phyloP scores from a whole-genome alignment of 768 basidiomycete genomes.

The Pholiota molesta region DNA sequence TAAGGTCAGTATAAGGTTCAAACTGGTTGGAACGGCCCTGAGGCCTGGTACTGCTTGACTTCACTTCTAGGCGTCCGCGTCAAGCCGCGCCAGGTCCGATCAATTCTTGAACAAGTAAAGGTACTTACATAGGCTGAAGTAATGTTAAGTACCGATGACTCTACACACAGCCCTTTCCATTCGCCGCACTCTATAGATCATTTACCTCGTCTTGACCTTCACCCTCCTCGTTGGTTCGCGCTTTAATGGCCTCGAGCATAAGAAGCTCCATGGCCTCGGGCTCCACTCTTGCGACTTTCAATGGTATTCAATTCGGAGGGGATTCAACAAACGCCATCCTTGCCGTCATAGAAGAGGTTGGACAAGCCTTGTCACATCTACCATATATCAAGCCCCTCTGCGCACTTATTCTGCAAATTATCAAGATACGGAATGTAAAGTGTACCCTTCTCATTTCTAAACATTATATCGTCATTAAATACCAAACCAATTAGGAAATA shows the following conservation, averaged over 20 bases:
- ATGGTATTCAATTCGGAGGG: background rate
- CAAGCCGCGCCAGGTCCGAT: background rate
- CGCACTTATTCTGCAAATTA: background rate
- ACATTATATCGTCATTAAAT: background rate
- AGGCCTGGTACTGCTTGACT: no score
- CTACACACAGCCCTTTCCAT: background rate
- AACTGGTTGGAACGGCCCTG: no score
- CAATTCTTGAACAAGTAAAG: background rate
- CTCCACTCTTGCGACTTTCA: background rate
- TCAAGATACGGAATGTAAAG: constrained; percentile 5
- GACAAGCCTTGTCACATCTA: background rate
- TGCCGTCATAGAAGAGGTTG: background rate
- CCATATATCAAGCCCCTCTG: constrained; percentile 5
- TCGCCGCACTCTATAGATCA: background rate
- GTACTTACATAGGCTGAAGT: background rate
- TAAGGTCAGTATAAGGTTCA: no score
- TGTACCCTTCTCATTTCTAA: background rate
- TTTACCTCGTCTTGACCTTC: background rate
- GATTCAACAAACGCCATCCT: background rate
- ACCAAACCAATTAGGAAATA: background rate
- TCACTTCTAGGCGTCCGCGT: no score
- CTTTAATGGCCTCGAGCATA: background rate
- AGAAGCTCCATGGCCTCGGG: background rate
- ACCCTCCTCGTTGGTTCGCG: background rate
- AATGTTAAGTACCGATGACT: background rate